Base-by-base conservation (phyloP, 805 yeast species). In the Brettanomyces anomalus region DNA sequence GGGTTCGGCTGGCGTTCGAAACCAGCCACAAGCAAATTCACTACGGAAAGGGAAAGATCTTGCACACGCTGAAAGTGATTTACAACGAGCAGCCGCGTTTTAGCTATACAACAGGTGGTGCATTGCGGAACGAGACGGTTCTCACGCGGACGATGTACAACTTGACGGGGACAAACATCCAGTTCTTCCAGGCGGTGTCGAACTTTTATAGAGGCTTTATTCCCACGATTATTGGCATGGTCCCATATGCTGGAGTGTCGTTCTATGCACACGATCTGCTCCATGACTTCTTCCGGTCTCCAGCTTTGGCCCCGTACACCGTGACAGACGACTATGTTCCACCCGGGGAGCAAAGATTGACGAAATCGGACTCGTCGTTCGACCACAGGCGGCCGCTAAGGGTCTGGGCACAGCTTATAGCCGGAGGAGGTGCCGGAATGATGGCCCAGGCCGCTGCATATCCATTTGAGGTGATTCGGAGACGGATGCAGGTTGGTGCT, bases 201-300 rank as follows among this genome's bases (percentile, higher is more conserved):
- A 90, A 89, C 65, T 93, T 89, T 61, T 93, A 90, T 64, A 72
- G 97, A 45, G 98, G 98, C 2, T 93, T 90, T 62, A 76, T 84
- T 6, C 96, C 98, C 16, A 93, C 98, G 0, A 80, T 93, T 37
- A 54, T 89, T 34, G 98, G 98, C 10, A 89, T 93, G 95, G 71
- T 93, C 18, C 98, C 98, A 1, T 93, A 93, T 59, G 98, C 98
- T 1, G 98, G 98, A 10, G 97, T 90, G 3, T 85, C 96, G 3
- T 93, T 93, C 56, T 85, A 88, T 65, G 85, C 96, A 4, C 97
- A 93, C 62, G 98, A 93, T 65, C 60, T 79, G 44, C 70, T 89
- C 45, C 97, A 90, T 62, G 98, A 93, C 63, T 54, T 89, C 2
- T 77, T 93, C 56, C 70, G 96, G 48, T 69, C 82, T n/a, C 68